Evolutionary conservation across 1,284 basidiomycete genomes (phyloP).

Genomic region (Moesziomyces globuligerus): DNA sequence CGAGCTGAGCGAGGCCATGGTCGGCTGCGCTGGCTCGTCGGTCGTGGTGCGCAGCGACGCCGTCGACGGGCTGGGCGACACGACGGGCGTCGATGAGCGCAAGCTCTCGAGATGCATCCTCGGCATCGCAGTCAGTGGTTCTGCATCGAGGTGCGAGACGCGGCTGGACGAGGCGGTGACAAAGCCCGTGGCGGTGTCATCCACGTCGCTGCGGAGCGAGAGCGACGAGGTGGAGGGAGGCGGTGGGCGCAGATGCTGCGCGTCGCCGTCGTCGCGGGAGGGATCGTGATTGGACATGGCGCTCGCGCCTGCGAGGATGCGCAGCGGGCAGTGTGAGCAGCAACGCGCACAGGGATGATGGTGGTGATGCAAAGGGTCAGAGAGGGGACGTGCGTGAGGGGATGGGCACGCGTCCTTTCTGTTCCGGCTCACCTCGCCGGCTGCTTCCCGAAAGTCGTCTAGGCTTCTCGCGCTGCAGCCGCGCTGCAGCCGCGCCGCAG

Average conservation of each 20-base stretch:
- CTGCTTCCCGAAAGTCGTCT: background rate
- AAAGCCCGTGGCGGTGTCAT: constrained; percentile 19
- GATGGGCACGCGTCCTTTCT: background rate
- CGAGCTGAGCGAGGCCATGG: constrained; percentile 21
- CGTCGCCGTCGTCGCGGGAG: background rate
- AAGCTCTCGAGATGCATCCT: constrained; percentile 10
- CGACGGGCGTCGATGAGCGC: constrained; percentile 21
- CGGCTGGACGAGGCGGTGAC: constrained; percentile 30
- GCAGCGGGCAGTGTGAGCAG: background rate
- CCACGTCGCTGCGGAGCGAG: constrained; percentile 25
- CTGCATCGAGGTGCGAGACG: constrained; percentile 21
- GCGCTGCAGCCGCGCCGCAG: too few relatives aligned
- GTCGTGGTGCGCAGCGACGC: constrained; percentile 17
- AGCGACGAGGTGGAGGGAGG: constrained; percentile 24
- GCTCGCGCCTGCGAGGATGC: background rate
- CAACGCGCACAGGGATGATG: background rate
- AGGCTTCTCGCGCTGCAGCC: background rate
- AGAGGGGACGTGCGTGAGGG: background rate
- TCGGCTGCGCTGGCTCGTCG: constrained; percentile 3
- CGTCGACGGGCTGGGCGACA: constrained; percentile 1
- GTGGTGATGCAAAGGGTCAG: too few relatives aligned
- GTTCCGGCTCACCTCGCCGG: background rate
- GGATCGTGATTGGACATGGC: background rate
- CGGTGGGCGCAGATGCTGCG: constrained; percentile 8
- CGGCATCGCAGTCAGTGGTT: constrained; percentile 16